phyloP scores from a whole-genome alignment of 192 early-diverging fungal genomes.

The Coemansia sp. region DNA sequence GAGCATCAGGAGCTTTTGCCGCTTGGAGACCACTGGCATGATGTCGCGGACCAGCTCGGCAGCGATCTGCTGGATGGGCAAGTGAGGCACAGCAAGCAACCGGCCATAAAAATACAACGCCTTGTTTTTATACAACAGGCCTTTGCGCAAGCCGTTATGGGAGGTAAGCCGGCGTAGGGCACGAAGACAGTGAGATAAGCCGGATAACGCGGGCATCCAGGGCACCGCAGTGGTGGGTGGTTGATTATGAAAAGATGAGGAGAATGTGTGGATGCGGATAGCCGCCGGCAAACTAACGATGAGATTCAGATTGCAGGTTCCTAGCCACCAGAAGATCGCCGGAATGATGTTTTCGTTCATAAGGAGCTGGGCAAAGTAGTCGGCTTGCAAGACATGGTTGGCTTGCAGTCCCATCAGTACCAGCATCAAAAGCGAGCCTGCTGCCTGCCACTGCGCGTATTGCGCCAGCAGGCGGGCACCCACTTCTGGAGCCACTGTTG shows the following conservation, averaged over 20 bases:
- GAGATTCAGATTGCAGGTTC: conserved; percentile 32
- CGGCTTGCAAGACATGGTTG: conserved; percentile 47
- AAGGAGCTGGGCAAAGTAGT: conserved; percentile 46
- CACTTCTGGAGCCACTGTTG: conserved; percentile 17
- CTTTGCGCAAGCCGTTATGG: conserved; percentile 49
- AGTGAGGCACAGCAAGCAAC: conserved; percentile 6
- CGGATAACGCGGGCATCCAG: conserved; percentile 28
- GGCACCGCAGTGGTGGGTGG: neutral
- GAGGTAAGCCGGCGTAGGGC: conserved; percentile 39
- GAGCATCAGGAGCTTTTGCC: conserved; percentile 26
- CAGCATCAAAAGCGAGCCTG: conserved; percentile 33
- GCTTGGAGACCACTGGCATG: conserved; percentile 38
- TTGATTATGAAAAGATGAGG: neutral
- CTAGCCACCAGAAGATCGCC: conserved; percentile 52
- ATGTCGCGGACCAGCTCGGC: conserved; percentile 50
- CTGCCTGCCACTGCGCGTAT: conserved; percentile 48
- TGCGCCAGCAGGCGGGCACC: conserved; percentile 40
- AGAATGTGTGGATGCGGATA: conserved; percentile 28
- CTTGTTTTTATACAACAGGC: conserved; percentile 49
- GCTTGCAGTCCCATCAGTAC: conserved; percentile 32
- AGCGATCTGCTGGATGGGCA: conserved; percentile 17
- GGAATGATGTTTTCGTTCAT: conserved; percentile 52
- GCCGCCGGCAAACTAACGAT: conserved; percentile 16
- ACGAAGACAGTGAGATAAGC: conserved; percentile 28
- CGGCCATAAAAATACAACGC: conserved; percentile 39